Percentiles rank a stretch among this genome's conserved stretches.
phyloP scores from a whole-genome alignment of 345 rosid genomes.

The Lepidium sativum region DNA sequence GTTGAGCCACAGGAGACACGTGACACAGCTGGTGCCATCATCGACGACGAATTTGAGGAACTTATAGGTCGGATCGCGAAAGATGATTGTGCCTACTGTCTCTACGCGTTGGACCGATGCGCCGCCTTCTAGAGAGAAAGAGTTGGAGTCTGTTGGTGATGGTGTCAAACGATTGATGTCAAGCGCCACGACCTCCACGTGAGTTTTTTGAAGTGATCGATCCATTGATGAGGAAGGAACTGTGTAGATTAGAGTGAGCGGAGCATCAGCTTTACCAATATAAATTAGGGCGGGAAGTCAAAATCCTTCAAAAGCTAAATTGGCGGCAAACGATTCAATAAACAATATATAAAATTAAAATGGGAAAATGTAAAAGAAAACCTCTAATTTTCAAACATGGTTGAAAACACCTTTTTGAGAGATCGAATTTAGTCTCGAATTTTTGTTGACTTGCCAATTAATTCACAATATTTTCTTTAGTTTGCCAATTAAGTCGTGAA shows the following conservation, averaged over 20 bases:
- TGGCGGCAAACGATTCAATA: neutral
- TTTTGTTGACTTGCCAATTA: too few species aligned
- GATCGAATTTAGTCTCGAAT: too few species aligned
- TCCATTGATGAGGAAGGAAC: constrained; percentile 23
- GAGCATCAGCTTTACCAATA: neutral
- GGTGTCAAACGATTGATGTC: constrained; percentile 40
- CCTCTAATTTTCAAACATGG: too few species aligned
- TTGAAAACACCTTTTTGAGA: too few species aligned
- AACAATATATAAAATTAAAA: neutral
- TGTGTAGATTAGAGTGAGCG: neutral
- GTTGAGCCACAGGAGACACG: constrained; percentile 83
- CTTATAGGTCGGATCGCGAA: constrained; percentile 43
- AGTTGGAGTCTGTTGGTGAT: constrained; percentile 26
- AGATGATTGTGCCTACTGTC: constrained; percentile 46
- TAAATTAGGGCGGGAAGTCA: neutral
- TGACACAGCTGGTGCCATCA: constrained; percentile 60
- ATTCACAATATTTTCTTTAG: too few species aligned
- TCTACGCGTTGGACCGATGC: constrained; percentile 49
- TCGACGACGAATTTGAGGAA: constrained; percentile 61
- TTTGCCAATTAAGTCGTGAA: too few species aligned
- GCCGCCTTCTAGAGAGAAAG: constrained; percentile 36
- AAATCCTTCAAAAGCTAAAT: neutral
- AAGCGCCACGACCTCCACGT: constrained; percentile 49
- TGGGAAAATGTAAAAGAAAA: too few species aligned
- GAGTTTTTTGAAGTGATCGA: constrained; percentile 33